Conservation (phyloP, 2,329 filamentous ascomycete genomes). For the Cladosporium sp. region DNA sequence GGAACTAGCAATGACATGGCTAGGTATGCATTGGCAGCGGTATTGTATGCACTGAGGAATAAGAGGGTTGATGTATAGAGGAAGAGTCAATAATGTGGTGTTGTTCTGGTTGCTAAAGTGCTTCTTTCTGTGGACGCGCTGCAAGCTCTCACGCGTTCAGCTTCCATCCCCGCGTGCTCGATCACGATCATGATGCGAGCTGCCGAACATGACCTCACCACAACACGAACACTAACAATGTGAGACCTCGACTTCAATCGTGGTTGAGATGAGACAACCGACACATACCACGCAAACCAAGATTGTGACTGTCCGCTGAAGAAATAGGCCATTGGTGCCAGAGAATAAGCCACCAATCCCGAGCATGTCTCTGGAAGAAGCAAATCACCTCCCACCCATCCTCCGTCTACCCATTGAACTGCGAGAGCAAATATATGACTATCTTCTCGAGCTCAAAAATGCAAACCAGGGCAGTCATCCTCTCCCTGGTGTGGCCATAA, state of each 20-base stretch:
- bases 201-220: background rate
- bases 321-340: background rate
- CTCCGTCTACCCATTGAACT: slow-evolving; percentile 44
- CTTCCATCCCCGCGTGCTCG: slow-evolving; percentile 1
- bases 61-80: background rate
- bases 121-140: background rate
- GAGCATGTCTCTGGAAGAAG: background rate
- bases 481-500: slow-evolving; percentile 33
- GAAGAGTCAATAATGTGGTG: background rate
- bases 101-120: slow-evolving; percentile 1
- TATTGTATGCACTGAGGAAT: background rate
- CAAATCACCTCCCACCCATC: slow-evolving; percentile 16
- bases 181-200: slow-evolving; percentile 2
- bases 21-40: slow-evolving; percentile 14
- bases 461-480: slow-evolving; percentile 13
- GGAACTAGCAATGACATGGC: slow-evolving; percentile 18
- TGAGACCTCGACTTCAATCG: background rate
- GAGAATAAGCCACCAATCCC: background rate
- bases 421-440: slow-evolving; percentile 42
- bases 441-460: slow-evolving; percentile 33
- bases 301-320: background rate
- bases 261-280: background rate
- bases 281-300: background rate
- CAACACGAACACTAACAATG: background rate
- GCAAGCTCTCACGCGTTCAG: slow-evolving; percentile 10